Evolutionary conservation across 108 stramenopile genomes (phyloP), one percentile per base, ranked within the genome.

Genomic region (Nannochloropsis gaditana): DNA sequence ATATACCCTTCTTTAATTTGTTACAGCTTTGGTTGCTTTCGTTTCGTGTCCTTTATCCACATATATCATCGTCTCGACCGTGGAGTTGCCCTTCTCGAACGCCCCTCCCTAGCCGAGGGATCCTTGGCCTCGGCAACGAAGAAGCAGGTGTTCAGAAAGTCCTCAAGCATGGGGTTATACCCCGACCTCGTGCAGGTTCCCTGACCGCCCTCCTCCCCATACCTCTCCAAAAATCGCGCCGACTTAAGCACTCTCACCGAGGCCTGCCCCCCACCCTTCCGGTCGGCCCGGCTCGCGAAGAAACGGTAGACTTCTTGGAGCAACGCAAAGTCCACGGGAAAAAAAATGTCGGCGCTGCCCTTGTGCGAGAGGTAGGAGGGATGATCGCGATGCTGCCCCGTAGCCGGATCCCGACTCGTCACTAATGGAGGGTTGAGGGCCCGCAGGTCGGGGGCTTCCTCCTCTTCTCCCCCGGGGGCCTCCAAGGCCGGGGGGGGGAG

Each of bases 91-190:
- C 31, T 31, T 31, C 31, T 31, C 31, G 31, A 31, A 31, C 31
- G 31, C 31, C 31, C 31, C 31, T 31, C 31, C 31, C 31, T 31
- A 31, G 31, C 31, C 31, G 31, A 31, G 31, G 31, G 31, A 31
- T 73, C 19, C 59, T 4, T 73, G 19, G 19, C 0, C 59, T 73
- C 59, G 8, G 59, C 59, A 15, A 73, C 19, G 59, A 73, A 73
- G 59, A 73, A 73, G 59, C 59, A 73, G 59, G 59, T 73, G 59
- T 73, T 73, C 19, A 73, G 2, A 6, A 73, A 73, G 59, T 73
- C 59, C 59, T 73, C 59, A 15, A 73, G 19, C 59, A 73, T 73
- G 59, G 59, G 59, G 59, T 73, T n/a, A n/a, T 73, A 73, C 59
- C 59, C 59, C 59, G 59, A 73, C 59, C 59, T 15, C n/a, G 59